Evolutionary conservation across 305 asterid genomes (phyloP).

Genomic region (Solanum hybrid): DNA sequence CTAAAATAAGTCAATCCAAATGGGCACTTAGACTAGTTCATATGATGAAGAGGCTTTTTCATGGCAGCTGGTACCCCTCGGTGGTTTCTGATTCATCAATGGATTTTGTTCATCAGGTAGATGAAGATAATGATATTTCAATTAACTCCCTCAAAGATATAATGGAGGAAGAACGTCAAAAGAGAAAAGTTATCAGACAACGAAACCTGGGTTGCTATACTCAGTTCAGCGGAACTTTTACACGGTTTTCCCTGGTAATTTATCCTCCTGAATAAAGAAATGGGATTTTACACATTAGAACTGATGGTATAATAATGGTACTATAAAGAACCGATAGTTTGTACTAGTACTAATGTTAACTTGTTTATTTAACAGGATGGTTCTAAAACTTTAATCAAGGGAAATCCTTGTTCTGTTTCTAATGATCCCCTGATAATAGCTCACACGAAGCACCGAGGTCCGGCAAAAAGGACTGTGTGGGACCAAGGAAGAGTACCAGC

Average conservation of each 20-base stretch:
- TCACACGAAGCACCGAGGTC: slow-evolving; percentile 59
- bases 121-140: slow-evolving; percentile 35
- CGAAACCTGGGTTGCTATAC: slow-evolving; percentile 54
- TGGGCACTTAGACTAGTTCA: background rate
- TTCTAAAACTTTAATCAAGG: slow-evolving; percentile 72
- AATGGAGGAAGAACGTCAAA: slow-evolving; percentile 69
- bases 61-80: background rate
- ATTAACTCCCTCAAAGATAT: slow-evolving; percentile 53
- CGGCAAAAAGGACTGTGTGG: slow-evolving; percentile 60
- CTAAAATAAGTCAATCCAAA: too few relatives aligned
- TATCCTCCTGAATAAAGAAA: background rate
- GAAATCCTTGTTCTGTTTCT: slow-evolving; percentile 73
- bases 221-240: slow-evolving; percentile 78
- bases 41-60: background rate
- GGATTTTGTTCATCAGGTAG: slow-evolving; percentile 46
- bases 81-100: slow-evolving; percentile 1
- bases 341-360: slow-evolving; percentile 3
- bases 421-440: slow-evolving; percentile 52
- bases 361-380: slow-evolving; percentile 63
- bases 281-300: background rate
- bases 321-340: background rate
- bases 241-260: slow-evolving; percentile 74
- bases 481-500: slow-evolving; percentile 64
- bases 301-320: background rate
- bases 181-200: slow-evolving; percentile 47